Conservation (phyloP, 2,329 filamentous ascomycete species). For the Penicillium sp. region DNA sequence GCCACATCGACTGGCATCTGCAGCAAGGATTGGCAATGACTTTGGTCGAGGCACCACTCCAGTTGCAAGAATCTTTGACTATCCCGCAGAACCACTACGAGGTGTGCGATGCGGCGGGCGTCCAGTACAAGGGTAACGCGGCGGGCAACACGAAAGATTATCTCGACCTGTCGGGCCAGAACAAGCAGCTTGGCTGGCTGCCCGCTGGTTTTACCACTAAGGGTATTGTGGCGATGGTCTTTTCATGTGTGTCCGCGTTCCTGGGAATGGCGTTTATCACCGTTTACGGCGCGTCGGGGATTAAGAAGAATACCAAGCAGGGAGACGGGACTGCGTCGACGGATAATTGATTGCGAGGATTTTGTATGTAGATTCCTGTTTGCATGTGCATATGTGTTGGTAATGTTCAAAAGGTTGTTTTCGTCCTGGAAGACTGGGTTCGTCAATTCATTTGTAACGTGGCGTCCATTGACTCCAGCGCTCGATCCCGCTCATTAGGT, state of each 20-base stretch:
- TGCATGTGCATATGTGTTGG: not conserved
- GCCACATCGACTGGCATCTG: conserved; percentile 79
- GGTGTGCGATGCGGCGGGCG: conserved; percentile 56
- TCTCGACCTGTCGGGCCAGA: conserved; percentile 65
- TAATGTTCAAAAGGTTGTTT: not conserved
- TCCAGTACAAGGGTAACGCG: conserved; percentile 67
- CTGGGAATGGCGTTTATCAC: conserved; percentile 67
- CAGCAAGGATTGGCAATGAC: conserved; percentile 66
- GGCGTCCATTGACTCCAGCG: conserved; percentile 23
- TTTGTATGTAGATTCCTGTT: not conserved
- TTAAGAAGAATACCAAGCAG: conserved; percentile 6
- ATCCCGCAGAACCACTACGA: conserved; percentile 65
- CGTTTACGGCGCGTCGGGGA: conserved; percentile 56
- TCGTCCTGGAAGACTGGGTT: not conserved
- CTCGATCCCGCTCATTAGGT: conserved; percentile 23
- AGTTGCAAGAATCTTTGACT: conserved; percentile 60
- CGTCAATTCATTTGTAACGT: conserved; percentile 5
- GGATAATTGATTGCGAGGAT: not conserved
- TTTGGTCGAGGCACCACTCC: conserved; percentile 63
- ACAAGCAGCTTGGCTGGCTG: conserved; percentile 55
- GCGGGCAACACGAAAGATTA: conserved; percentile 68
- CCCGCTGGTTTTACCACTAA: conserved; percentile 70
- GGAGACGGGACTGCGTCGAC: not conserved
- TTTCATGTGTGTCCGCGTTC: conserved; percentile 69
- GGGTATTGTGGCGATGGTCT: conserved; percentile 73